phyloP scores from a whole-genome alignment of 202 grass and related monocot species.

The Digitaria exilis region DNA sequence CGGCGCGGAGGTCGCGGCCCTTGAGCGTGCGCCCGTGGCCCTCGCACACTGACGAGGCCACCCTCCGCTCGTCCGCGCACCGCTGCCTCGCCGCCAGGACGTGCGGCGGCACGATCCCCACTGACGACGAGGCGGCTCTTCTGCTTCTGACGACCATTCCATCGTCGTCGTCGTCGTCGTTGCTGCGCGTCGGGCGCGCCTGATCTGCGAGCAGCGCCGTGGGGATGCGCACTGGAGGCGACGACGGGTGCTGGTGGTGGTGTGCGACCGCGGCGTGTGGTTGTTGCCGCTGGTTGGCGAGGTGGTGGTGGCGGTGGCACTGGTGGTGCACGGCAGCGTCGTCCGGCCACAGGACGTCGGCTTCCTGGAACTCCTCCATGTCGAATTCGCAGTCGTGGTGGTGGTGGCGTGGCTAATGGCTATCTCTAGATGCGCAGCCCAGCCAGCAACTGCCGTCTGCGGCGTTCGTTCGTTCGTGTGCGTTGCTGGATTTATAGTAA shows the following conservation, averaged over 20 bases:
- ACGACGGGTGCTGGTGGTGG: neutral
- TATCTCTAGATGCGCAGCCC: neutral
- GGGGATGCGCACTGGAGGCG: slow-evolving; percentile 44
- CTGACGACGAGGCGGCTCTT: neutral
- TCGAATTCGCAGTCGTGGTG: neutral
- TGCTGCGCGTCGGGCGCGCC: neutral
- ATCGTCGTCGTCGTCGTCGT: neutral
- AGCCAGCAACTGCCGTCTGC: neutral
- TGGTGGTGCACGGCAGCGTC: neutral
- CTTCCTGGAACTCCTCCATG: slow-evolving; percentile 70
- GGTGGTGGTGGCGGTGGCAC: neutral
- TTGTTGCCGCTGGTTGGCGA: neutral
- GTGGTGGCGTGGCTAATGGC: too few species aligned
- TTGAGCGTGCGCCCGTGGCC: slow-evolving; percentile 73
- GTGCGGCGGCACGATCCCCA: slow-evolving; percentile 56
- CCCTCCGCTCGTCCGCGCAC: slow-evolving; percentile 29
- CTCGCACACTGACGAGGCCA: slow-evolving; percentile 56
- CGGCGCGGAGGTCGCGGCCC: slow-evolving; percentile 55
- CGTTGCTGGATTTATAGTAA: slow-evolving; percentile 36
- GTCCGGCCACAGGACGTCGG: slow-evolving; percentile 66
- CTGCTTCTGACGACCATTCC: neutral
- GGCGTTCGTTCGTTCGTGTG: neutral
- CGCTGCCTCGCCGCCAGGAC: slow-evolving; percentile 43
- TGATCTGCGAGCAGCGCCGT: too few species aligned
- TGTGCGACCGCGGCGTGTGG: neutral